Conservation (phyloP, 2,329 filamentous ascomycete genomes). For the Curvularia hawaiiensis region DNA sequence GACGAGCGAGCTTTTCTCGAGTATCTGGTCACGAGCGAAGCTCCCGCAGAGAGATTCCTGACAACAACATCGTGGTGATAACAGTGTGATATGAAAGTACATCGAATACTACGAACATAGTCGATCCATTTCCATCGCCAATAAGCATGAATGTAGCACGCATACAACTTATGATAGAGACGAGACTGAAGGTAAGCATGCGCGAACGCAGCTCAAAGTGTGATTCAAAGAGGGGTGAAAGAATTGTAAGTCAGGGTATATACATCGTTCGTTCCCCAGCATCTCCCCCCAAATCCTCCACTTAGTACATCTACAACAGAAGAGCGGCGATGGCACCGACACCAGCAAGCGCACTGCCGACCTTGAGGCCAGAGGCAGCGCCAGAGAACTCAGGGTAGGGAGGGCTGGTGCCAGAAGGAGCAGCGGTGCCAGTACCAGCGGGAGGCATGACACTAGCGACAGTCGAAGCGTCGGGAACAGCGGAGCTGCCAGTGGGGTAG, state of each 20-base stretch:
- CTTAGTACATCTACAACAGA: slow-evolving; percentile 37
- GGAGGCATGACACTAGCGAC: background rate
- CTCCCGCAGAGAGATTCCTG: slow-evolving; percentile 5
- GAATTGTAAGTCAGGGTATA: slow-evolving; percentile 7
- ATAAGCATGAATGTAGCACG: background rate
- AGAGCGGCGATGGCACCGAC: slow-evolving; percentile 43
- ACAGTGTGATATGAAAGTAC: background rate
- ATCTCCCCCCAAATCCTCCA: background rate
- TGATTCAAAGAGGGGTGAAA: slow-evolving; percentile 2
- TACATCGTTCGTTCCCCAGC: background rate
- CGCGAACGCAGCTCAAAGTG: slow-evolving; percentile 6
- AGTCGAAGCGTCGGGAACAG: slow-evolving; percentile 12
- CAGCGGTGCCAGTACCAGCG: slow-evolving; percentile 21
- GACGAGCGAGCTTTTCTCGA: slow-evolving; percentile 37
- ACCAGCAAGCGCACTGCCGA: slow-evolving; percentile 41
- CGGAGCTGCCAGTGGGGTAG: slow-evolving; percentile 11
- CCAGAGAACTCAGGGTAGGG: slow-evolving; percentile 40
- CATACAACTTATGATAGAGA: background rate
- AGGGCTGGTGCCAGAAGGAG: slow-evolving; percentile 29
- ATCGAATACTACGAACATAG: background rate
- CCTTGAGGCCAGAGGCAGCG: slow-evolving; percentile 37
- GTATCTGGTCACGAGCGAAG: slow-evolving; percentile 41
- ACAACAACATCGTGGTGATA: background rate
- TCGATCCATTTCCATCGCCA: background rate
- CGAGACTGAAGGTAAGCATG: background rate